Evolutionary conservation across 805 yeast species (phyloP).

Genomic region (Metschnikowia kunwiensis): DNA sequence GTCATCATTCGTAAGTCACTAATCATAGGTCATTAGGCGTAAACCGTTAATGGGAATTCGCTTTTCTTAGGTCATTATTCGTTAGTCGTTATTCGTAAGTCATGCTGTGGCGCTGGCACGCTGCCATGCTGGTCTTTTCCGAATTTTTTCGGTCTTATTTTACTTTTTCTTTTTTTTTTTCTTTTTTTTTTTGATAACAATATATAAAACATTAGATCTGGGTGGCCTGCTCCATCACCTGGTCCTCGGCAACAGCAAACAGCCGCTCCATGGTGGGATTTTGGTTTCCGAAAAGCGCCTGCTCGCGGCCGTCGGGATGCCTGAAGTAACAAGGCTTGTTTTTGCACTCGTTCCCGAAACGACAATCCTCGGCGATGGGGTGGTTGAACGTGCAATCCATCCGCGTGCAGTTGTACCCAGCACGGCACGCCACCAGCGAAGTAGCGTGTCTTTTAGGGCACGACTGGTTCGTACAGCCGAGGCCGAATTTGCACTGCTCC

Average conservation of each 20-base stretch:
- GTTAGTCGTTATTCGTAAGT: too few relatives aligned
- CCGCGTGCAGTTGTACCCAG: constrained; percentile 74
- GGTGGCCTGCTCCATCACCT: constrained; percentile 67
- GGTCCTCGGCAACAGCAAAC: constrained; percentile 75
- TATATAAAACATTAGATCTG: constrained; percentile 20
- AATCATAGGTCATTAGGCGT: not conserved
- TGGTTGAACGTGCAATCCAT: constrained; percentile 81
- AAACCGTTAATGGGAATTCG: too few relatives aligned
- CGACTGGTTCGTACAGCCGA: constrained; percentile 68
- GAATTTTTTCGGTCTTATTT: constrained; percentile 1
- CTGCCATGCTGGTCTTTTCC: too few relatives aligned
- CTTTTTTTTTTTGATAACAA: constrained; percentile 13
- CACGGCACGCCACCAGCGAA: constrained; percentile 71
- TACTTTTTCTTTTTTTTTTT: constrained; percentile 11
- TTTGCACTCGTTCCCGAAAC: constrained; percentile 72
- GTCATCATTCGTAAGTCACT: constrained; percentile 1
- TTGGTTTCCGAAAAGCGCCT: constrained; percentile 21
- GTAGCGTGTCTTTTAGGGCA: constrained; percentile 87
- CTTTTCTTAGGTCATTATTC: too few relatives aligned
- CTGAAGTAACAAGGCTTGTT: constrained; percentile 67
- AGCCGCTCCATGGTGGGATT: constrained; percentile 52
- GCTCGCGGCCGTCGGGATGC: constrained; percentile 76
- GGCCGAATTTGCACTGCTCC: constrained; percentile 81
- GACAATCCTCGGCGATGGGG: constrained; percentile 76
- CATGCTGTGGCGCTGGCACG: too few relatives aligned